Evolutionary conservation across 805 yeast species (phyloP).

Genomic region (Yamadazyma ubonensis): DNA sequence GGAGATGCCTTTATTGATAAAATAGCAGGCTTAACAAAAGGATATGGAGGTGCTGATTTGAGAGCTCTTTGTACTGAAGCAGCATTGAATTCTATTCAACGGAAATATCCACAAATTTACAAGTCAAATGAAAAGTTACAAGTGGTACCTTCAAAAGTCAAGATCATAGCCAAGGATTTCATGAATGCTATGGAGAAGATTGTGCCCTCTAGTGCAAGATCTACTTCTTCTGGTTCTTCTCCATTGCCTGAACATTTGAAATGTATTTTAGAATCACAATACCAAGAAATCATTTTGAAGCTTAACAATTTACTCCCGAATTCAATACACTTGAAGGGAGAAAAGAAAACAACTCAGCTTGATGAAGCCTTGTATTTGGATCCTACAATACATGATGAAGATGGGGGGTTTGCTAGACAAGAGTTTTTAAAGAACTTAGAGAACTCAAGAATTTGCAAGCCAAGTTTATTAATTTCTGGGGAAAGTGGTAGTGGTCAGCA

Average conservation of each 20-base stretch:
- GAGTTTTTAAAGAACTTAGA: constrained; percentile 53
- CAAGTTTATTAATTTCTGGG: constrained; percentile 76
- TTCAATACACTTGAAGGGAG: constrained; percentile 32
- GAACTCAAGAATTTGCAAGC: constrained; percentile 71
- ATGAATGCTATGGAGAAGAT: constrained; percentile 82
- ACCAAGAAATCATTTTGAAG: constrained; percentile 44
- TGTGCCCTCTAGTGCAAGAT: constrained; percentile 89
- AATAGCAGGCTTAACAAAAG: constrained; percentile 81
- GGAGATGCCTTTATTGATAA: constrained; percentile 55
- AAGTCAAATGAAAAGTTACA: constrained; percentile 66
- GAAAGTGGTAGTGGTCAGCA: constrained; percentile 81
- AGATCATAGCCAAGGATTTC: constrained; percentile 79
- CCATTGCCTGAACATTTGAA: constrained; percentile 75
- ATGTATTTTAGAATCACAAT: constrained; percentile 58
- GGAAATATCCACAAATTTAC: constrained; percentile 92
- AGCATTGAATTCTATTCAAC: constrained; percentile 86
- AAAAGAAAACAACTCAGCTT: constrained; percentile 49
- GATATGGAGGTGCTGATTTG: constrained; percentile 97
- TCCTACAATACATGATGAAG: constrained; percentile 52
- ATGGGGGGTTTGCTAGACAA: constrained; percentile 69
- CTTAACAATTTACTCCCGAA: constrained; percentile 64
- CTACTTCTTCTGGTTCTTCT: constrained; percentile 67
- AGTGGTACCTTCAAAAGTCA: constrained; percentile 69
- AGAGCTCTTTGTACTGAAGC: constrained; percentile 95
- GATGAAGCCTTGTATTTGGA: constrained; percentile 71